These are phyloP conservation scores for Kodamaea leandrae DNA, from an alignment of 805 yeast species.

Conservation along the genomic window DNA sequence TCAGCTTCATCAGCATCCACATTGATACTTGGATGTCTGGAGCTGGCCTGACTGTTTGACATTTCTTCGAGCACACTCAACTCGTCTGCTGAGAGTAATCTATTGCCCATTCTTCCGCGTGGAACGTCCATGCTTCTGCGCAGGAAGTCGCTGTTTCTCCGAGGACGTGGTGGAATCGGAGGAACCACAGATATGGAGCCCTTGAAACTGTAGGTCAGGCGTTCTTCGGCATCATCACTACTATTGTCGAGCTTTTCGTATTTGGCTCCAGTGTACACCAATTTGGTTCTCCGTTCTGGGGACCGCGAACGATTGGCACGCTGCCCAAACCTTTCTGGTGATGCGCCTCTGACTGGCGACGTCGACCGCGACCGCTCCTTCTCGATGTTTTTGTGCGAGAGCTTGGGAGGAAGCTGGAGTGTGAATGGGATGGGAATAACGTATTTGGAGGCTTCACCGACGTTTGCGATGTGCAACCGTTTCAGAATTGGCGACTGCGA, in stretches of 20 bases:
- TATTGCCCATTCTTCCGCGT: conserved; percentile 8
- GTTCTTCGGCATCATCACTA: conserved; percentile 3
- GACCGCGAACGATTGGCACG: conserved; percentile 11
- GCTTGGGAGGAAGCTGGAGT: conserved; percentile 39
- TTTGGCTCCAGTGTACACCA: conserved; percentile 35
- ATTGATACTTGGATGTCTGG: conserved; percentile 32
- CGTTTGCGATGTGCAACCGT: conserved; percentile 32
- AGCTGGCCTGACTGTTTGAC: conserved; percentile 24
- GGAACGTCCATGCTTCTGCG: conserved; percentile 2
- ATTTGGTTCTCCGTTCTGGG: conserved; percentile 17
- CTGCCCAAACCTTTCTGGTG: no score
- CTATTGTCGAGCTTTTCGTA: conserved; percentile 35
- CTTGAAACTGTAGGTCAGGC: conserved; percentile 8
- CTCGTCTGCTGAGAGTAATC: conserved; percentile 29
- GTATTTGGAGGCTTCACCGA: conserved; percentile 22
- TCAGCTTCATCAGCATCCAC: background rate
- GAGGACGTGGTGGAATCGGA: conserved; percentile 10
- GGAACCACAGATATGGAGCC: conserved; percentile 2
- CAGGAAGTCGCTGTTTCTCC: background rate
- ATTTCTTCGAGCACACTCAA: conserved; percentile 44
- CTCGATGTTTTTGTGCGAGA: conserved; percentile 26
- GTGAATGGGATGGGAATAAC: conserved; percentile 45
- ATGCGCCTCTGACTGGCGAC: conserved; percentile 13
- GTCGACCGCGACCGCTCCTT: conserved; percentile 13
- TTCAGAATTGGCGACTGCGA: conserved; percentile 37